phyloP scores from a whole-genome alignment of 441 rosid species.

The Hura crepitans region DNA sequence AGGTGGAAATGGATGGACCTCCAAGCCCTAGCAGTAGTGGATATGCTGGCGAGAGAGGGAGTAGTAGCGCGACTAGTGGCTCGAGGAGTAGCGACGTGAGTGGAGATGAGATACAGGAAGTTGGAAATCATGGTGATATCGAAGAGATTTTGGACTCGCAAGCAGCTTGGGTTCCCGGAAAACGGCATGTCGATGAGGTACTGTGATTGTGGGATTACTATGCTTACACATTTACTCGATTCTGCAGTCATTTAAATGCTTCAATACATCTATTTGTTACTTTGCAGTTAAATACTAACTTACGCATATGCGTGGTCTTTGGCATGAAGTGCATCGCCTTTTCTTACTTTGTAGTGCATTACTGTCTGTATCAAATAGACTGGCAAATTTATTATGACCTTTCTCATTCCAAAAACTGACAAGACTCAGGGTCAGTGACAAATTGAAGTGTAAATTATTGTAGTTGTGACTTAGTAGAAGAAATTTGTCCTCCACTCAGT shows the following conservation, averaged over 20 bases:
- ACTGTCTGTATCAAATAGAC: not conserved
- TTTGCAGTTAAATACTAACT: constrained; percentile 2
- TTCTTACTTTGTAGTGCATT: not conserved
- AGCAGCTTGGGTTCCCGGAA: constrained; percentile 73
- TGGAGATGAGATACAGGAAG: constrained; percentile 67
- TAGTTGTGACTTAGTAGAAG: not conserved
- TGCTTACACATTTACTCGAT: not conserved
- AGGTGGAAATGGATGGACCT: constrained; percentile 52
- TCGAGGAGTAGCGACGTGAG: constrained; percentile 43
- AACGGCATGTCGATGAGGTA: constrained; percentile 92
- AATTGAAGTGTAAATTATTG: not conserved
- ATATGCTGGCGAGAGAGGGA: constrained; percentile 92
- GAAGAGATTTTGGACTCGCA: constrained; percentile 40
- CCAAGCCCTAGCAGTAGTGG: constrained; percentile 88
- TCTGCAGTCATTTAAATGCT: not conserved
- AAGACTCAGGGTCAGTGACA: not conserved
- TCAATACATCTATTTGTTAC: not conserved
- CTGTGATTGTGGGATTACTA: constrained; percentile 1
- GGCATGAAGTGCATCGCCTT: not conserved
- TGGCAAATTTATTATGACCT: not conserved
- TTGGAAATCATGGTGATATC: constrained; percentile 29
- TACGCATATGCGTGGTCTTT: not conserved
- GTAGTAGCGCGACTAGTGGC: constrained; percentile 52
- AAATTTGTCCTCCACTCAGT: not conserved
- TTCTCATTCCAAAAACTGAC: not conserved